phyloP scores from a whole-genome alignment of 129 eudicot species.

The Smallanthus sonchifolius region DNA sequence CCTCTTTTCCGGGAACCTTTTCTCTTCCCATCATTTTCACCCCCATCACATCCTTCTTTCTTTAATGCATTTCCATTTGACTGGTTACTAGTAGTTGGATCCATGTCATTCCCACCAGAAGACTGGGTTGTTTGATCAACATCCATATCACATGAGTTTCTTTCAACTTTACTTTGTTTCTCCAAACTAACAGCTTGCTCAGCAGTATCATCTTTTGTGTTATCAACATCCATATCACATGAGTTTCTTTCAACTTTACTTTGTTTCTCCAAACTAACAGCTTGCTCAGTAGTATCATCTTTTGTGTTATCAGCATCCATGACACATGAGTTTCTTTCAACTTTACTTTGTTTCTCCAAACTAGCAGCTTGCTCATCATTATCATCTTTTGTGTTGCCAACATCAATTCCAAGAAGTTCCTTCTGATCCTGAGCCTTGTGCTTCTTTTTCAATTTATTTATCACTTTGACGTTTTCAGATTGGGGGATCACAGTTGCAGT shows the following conservation, averaged over 20 bases:
- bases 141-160: constrained; percentile 9
- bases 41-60: neutral
- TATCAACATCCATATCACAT: constrained; percentile 6
- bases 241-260: constrained; percentile 4
- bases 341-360: neutral
- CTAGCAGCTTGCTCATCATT: too few relatives aligned
- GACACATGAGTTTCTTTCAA: constrained; percentile 8
- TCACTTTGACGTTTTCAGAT: neutral
- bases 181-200: too few relatives aligned
- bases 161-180: neutral
- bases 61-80: too few relatives aligned
- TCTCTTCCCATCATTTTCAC: constrained; percentile 8
- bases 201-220: neutral
- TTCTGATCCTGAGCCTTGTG: constrained; percentile 47
- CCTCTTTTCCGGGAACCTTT: neutral
- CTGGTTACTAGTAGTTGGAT: too few relatives aligned
- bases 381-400: neutral
- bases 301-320: constrained; percentile 2
- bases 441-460: constrained; percentile 25
- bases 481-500: constrained; percentile 30
- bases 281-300: too few relatives aligned
- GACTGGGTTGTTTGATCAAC: neutral
- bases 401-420: constrained; percentile 32
- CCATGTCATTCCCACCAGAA: neutral
- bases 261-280: too few relatives aligned